These are phyloP conservation scores for Spiromastix sp. DNA, from an alignment of 2,329 filamentous ascomycete species.

Conservation along the genomic window DNA sequence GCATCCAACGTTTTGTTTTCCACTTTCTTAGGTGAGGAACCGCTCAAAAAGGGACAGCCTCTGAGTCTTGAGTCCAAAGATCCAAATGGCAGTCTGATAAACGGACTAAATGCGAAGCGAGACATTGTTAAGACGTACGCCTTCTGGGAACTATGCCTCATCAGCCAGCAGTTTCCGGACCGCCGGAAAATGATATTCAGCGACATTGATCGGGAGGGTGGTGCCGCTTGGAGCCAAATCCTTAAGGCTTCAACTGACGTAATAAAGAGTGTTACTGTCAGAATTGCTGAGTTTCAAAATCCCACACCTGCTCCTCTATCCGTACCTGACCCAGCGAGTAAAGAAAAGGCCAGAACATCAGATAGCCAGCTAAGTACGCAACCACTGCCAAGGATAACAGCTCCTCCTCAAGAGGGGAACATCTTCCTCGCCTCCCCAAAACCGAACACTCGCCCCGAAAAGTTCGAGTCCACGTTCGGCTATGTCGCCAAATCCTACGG, in stretches of 20 bases:
- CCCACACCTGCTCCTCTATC: constrained; percentile 23
- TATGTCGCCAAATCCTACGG: constrained; percentile 38
- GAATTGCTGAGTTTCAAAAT: constrained; percentile 54
- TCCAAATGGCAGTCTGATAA: constrained; percentile 80
- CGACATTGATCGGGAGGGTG: constrained; percentile 74
- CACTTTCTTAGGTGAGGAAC: constrained; percentile 67
- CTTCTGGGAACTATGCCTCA: constrained; percentile 80
- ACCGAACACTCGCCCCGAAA: constrained; percentile 24
- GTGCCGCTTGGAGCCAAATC: constrained; percentile 73
- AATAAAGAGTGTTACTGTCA: constrained; percentile 55
- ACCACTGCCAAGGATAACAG: constrained; percentile 40
- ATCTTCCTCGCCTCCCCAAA: constrained; percentile 35
- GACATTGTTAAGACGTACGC: constrained; percentile 69
- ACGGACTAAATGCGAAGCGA: constrained; percentile 75
- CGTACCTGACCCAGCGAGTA: constrained; percentile 27
- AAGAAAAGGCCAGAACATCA: constrained; percentile 26
- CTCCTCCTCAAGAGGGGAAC: constrained; percentile 38
- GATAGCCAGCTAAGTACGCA: constrained; percentile 25
- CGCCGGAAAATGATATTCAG: constrained; percentile 73
- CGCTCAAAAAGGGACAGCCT: constrained; percentile 73
- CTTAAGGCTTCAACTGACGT: constrained; percentile 58
- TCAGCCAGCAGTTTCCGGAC: constrained; percentile 62
- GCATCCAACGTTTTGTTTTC: constrained; percentile 68
- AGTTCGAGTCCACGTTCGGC: constrained; percentile 32
- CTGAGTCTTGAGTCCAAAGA: constrained; percentile 79